Evolutionary conservation across 2,329 filamentous ascomycete species (phyloP).

Genomic region (Aspergillus phoenicis): DNA sequence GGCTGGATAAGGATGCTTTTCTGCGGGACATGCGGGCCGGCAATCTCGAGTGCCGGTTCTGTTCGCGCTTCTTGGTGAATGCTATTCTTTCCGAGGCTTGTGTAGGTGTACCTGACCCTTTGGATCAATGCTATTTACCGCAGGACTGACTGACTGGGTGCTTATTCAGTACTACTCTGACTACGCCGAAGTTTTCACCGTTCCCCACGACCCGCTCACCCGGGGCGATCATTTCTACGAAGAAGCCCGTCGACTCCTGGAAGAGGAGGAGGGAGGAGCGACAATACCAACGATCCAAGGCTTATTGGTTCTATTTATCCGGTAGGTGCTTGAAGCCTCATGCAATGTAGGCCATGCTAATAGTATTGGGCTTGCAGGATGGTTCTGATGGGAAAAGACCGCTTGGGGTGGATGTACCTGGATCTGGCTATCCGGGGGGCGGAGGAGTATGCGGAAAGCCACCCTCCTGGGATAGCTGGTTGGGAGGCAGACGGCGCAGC

Average conservation of each 20-base stretch:
- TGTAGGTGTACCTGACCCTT: constrained; percentile 25
- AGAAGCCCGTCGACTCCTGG: constrained; percentile 32
- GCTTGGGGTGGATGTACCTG: constrained; percentile 31
- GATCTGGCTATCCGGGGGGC: constrained; percentile 27
- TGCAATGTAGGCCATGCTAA: neutral
- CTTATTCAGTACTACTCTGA: constrained; percentile 25
- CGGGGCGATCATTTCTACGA: constrained; percentile 34
- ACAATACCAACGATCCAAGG: constrained; percentile 33
- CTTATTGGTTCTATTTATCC: constrained; percentile 27
- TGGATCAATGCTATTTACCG: neutral
- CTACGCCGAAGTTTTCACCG: constrained; percentile 30
- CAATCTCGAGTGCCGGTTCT: constrained; percentile 30
- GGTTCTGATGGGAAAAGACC: constrained; percentile 34
- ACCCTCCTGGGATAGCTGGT: constrained; percentile 18
- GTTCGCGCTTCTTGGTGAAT: constrained; percentile 40
- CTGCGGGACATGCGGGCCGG: constrained; percentile 32
- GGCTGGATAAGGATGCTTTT: constrained; percentile 35
- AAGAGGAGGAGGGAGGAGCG: constrained; percentile 27
- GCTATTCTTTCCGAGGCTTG: constrained; percentile 37
- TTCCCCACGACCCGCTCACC: constrained; percentile 27
- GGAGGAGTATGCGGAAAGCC: constrained; percentile 22
- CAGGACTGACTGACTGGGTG: constrained; percentile 1
- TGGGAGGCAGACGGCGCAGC: constrained; percentile 10
- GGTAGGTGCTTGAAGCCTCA: constrained; percentile 15
- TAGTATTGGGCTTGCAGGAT: constrained; percentile 16